These are phyloP conservation scores for Xylaria sp. DNA, from an alignment of 2,329 filamentous ascomycete genomes.

Conservation along the genomic window DNA sequence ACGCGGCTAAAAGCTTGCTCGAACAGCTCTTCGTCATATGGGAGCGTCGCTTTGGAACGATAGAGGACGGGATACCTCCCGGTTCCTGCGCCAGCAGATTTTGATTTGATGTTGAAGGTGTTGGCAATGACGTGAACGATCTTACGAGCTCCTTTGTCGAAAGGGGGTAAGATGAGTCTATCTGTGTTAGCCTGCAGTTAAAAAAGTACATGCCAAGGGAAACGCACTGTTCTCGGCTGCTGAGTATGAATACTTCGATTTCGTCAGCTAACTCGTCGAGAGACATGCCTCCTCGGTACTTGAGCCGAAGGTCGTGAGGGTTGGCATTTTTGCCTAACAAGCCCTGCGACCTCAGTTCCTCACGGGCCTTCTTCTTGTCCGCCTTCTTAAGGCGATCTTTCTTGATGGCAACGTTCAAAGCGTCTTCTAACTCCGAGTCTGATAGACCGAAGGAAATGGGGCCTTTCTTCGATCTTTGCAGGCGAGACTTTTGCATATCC, in stretches of 20 bases:
- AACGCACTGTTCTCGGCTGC: conserved; percentile 70
- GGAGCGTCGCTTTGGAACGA: conserved; percentile 74
- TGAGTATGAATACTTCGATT: conserved; percentile 75
- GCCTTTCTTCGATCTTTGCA: conserved; percentile 72
- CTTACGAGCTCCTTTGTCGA: conserved; percentile 82
- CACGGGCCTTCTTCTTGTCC: conserved; percentile 74
- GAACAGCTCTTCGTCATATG: conserved; percentile 68
- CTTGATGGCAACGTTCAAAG: conserved; percentile 69
- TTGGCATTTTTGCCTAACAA: conserved; percentile 70
- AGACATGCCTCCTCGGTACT: conserved; percentile 78
- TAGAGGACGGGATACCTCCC: conserved; percentile 81
- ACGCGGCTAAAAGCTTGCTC: conserved; percentile 60
- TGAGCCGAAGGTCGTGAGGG: conserved; percentile 70
- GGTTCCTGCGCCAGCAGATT: conserved; percentile 79
- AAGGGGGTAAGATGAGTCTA: conserved; percentile 82
- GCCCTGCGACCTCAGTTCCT: conserved; percentile 73
- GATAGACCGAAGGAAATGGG: conserved; percentile 67
- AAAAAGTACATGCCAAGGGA: not conserved
- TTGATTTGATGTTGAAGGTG: conserved; percentile 81
- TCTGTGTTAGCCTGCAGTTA: conserved; percentile 22
- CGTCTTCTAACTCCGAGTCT: conserved; percentile 74
- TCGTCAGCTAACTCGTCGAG: conserved; percentile 78
- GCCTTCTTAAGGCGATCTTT: conserved; percentile 79
- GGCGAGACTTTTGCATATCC: conserved; percentile 79
- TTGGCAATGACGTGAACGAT: conserved; percentile 82